Base-by-base conservation (phyloP, 257 asterid genomes). In the Solanum appendiculatum region DNA sequence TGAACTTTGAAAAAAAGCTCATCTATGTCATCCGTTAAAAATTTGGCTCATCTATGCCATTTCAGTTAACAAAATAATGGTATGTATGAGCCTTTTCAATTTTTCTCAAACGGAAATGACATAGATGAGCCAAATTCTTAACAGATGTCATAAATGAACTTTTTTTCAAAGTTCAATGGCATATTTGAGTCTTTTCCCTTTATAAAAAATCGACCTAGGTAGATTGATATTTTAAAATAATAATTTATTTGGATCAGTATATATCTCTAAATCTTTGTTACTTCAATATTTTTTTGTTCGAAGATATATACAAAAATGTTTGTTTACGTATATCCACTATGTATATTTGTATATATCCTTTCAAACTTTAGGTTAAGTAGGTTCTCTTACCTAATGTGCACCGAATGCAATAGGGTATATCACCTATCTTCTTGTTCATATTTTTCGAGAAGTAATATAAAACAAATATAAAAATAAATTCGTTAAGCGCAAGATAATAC, bases 41-140 rank as follows among this genome's bases (percentile, higher is more conserved):
- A 21, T 48, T 48, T 48, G 7, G 3, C 3, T 48, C 20, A 5
- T 16, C 0, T 48, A 48, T 48, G 1, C 0, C 60, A 51, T 51
- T 51, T 51, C 60, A 51, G 18, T 2, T 16, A 51, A 51, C 60
- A 51, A 0, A 51, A 54, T 54, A 54, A 18, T 54, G 9, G 0
- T 10, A 54, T 51, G 1, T 51, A 0, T 54, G n/a, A 18, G n/a
- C 0, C 0, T 51, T 18, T n/a, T n/a, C n/a, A n/a, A n/a, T n/a
- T n/a, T n/a, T 51, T 18, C 60, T 18, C 0, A 18, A 54, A 54
- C 10, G 63, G 18, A 54, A 54, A 51, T 18, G n/a, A 18, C 60
- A 51, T 16, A 6, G n/a, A 51, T 0, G 0, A 16, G 0, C 0
- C 0, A 51, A 16, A 16, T 1, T 16, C 18, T 51, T 51, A 51